A percentile compares a stretch with the other conserved stretches of the same genome.
These are phyloP conservation scores for Aspergillus cejpii DNA, from an alignment of 2,329 filamentous ascomycete genomes.

Conservation along the genomic window DNA sequence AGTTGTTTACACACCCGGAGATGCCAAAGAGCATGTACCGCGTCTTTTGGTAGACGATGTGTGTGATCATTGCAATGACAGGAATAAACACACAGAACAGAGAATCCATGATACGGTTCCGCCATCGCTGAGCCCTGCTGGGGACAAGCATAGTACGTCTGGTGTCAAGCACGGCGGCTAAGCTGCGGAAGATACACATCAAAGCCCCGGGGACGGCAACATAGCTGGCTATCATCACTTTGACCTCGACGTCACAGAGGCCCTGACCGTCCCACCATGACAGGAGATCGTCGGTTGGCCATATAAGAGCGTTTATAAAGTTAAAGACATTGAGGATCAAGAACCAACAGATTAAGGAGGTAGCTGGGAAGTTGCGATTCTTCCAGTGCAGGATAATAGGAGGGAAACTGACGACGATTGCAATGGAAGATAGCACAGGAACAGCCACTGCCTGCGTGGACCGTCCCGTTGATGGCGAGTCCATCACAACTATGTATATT, in stretches of 20 bases:
- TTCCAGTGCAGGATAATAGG: slow-evolving; percentile 56
- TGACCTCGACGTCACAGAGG: slow-evolving; percentile 60
- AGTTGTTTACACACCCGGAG: slow-evolving; percentile 51
- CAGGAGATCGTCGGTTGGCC: slow-evolving; percentile 52
- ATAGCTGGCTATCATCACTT: slow-evolving; percentile 49
- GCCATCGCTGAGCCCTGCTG: slow-evolving; percentile 44
- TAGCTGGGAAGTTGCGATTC: slow-evolving; percentile 55
- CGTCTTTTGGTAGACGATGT: slow-evolving; percentile 54
- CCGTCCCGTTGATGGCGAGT: slow-evolving; percentile 1
- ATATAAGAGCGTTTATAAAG: slow-evolving; percentile 58
- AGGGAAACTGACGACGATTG: slow-evolving; percentile 49
- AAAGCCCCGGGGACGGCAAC: slow-evolving; percentile 50
- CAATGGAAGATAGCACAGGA: slow-evolving; percentile 45
- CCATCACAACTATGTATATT: slow-evolving; percentile 4
- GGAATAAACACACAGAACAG: slow-evolving; percentile 53
- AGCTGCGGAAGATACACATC: slow-evolving; percentile 53
- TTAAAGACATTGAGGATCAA: slow-evolving; percentile 52
- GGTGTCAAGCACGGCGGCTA: slow-evolving; percentile 57
- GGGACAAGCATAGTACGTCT: slow-evolving; percentile 48
- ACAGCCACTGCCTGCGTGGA: slow-evolving; percentile 38
- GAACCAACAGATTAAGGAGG: slow-evolving; percentile 52
- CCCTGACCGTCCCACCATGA: slow-evolving; percentile 54
- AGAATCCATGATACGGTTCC: slow-evolving; percentile 47
- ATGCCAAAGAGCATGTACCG: slow-evolving; percentile 56
- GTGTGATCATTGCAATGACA: slow-evolving; percentile 48